These are phyloP conservation scores for Phytophthora lateralis DNA, from an alignment of 352 stramenopile genomes.

Conservation along the genomic window DNA sequence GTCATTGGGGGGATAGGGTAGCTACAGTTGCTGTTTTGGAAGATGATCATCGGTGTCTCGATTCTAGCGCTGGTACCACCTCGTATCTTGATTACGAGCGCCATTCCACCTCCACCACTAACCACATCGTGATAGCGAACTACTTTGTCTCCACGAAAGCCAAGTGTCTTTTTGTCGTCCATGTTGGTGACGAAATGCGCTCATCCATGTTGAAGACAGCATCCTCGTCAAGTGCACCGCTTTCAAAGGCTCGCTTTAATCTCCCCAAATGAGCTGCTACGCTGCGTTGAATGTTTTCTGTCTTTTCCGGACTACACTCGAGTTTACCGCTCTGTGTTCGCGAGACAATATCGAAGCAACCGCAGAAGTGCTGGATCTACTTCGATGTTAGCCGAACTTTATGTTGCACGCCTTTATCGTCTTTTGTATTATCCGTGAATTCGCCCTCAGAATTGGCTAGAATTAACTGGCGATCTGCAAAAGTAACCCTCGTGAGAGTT, in stretches of 20 bases:
- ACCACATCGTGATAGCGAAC: slow-evolving; percentile 5
- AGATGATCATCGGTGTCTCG: slow-evolving; percentile 1
- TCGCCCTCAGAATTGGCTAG: background rate
- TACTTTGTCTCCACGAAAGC: background rate
- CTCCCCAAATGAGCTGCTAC: background rate
- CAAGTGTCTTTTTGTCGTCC: background rate
- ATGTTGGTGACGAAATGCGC: slow-evolving; percentile 4
- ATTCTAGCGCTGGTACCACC: background rate
- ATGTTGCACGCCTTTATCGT: background rate
- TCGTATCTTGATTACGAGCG: slow-evolving; percentile 2
- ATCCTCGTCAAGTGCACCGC: background rate
- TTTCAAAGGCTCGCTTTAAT: background rate
- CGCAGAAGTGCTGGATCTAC: background rate
- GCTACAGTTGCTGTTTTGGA: background rate
- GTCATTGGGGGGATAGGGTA: background rate
- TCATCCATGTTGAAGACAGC: slow-evolving; percentile 6
- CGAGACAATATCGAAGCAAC: background rate
- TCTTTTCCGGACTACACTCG: background rate
- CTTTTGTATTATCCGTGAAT: background rate
- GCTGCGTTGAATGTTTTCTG: background rate
- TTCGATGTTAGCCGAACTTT: background rate
- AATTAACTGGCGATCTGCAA: background rate
- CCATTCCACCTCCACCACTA: slow-evolving; percentile 4
- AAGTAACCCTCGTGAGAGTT: background rate
- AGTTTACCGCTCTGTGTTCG: background rate